These are phyloP conservation scores for Glycine tomentella DNA, from an alignment of 306 rosid genomes.

Conservation along the genomic window DNA sequence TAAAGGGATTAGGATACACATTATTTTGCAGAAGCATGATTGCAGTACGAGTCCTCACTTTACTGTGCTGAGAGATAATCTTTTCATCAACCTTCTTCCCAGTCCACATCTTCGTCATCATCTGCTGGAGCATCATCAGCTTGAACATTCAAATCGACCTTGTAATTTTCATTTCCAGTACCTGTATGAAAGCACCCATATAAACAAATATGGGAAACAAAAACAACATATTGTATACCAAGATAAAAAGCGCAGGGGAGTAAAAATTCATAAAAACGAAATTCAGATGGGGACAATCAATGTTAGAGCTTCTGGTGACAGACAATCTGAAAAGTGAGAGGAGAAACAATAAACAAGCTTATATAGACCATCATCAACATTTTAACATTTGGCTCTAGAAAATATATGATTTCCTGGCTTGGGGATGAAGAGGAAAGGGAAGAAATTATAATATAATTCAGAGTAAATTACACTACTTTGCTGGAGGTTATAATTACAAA, in stretches of 20 bases:
- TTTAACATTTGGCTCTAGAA: neutral
- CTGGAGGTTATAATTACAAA: neutral
- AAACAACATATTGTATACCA: neutral
- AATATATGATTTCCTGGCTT: neutral
- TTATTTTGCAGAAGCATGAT: neutral
- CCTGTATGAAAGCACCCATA: constrained; percentile 50
- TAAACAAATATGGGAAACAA: neutral
- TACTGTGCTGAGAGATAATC: neutral
- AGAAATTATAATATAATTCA: neutral
- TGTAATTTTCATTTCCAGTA: constrained; percentile 65
- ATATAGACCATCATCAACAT: neutral
- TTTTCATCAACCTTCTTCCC: constrained; percentile 85
- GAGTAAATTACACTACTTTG: neutral
- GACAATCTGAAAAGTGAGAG: neutral
- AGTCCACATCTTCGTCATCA: constrained; percentile 73
- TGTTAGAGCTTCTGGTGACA: neutral
- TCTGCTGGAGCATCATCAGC: constrained; percentile 72
- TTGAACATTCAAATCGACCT: constrained; percentile 84
- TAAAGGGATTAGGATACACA: neutral
- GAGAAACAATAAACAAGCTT: neutral
- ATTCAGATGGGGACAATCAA: neutral
- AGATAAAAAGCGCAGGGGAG: too few species aligned
- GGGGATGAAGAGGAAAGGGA: neutral
- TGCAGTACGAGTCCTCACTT: neutral
- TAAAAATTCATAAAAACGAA: neutral